These are phyloP conservation scores for Neurospora terricola DNA, from an alignment of 495 filamentous ascomycete species.

Conservation along the genomic window DNA sequence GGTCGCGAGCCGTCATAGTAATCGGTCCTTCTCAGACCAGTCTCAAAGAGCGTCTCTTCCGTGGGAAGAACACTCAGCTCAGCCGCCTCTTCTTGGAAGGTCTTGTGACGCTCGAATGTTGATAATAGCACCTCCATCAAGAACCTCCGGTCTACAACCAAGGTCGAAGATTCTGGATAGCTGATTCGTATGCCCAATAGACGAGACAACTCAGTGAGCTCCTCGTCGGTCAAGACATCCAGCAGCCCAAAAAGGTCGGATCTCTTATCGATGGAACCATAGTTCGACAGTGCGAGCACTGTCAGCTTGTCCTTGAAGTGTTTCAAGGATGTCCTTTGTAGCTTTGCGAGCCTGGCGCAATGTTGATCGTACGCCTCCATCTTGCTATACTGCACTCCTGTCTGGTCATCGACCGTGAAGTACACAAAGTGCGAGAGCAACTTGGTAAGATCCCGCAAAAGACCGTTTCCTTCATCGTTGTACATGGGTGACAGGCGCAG, in stretches of 20 bases:
- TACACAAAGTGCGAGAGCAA: slow-evolving; percentile 75
- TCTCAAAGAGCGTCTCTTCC: slow-evolving; percentile 77
- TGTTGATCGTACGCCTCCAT: slow-evolving; percentile 72
- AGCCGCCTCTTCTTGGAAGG: slow-evolving; percentile 71
- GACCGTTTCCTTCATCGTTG: slow-evolving; percentile 58
- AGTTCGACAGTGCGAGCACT: slow-evolving; percentile 85
- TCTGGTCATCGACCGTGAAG: slow-evolving; percentile 89
- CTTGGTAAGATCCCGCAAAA: slow-evolving; percentile 71
- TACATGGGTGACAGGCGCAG: slow-evolving; percentile 72
- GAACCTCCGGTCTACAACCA: slow-evolving; percentile 56
- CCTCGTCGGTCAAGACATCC: slow-evolving; percentile 56
- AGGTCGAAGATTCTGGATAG: slow-evolving; percentile 61
- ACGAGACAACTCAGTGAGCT: slow-evolving; percentile 58
- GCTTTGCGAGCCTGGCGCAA: slow-evolving; percentile 59
- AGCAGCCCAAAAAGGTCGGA: slow-evolving; percentile 72
- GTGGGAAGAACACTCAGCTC: slow-evolving; percentile 71
- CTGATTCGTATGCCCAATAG: slow-evolving; percentile 66
- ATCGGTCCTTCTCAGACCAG: slow-evolving; percentile 73
- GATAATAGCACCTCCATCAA: slow-evolving; percentile 69
- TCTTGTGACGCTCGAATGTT: slow-evolving; percentile 63
- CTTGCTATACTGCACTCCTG: slow-evolving; percentile 60
- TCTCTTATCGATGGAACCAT: slow-evolving; percentile 73
- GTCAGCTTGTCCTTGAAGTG: slow-evolving; percentile 84
- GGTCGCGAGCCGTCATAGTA: slow-evolving; percentile 82
- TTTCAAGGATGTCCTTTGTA: slow-evolving; percentile 76